A percentile compares a stretch with the other conserved stretches of the same genome.
Conservation (phyloP, 257 asterid species). For the Primulina eburnea region DNA sequence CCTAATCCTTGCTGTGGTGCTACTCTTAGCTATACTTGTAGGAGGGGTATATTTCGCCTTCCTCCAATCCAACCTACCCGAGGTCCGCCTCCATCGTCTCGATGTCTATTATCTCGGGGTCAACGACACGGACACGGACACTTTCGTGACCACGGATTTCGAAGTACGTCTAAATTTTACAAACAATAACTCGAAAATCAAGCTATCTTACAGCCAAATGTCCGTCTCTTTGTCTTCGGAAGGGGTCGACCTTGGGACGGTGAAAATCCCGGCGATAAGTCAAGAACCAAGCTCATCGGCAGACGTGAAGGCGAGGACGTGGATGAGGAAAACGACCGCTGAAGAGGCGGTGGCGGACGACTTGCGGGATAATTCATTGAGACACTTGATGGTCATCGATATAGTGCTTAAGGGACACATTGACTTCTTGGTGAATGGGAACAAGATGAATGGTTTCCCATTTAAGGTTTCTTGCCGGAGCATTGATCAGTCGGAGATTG, state of each 20-base stretch:
- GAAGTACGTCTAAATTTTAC: constrained; percentile 31
- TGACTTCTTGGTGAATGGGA: constrained; percentile 28
- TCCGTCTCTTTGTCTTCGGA: constrained; percentile 23
- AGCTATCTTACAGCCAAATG: constrained; percentile 31
- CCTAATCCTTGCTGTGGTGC: constrained; percentile 18
- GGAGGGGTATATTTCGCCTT: constrained; percentile 32
- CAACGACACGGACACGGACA: neutral
- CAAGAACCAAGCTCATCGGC: constrained; percentile 29
- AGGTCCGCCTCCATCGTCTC: constrained; percentile 35
- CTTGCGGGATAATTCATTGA: constrained; percentile 17
- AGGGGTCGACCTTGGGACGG: constrained; percentile 24
- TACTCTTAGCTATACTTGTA: constrained; percentile 26
- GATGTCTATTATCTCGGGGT: constrained; percentile 22
- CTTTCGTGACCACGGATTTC: constrained; percentile 22
- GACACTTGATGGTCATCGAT: constrained; percentile 28
- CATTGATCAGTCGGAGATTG: constrained; percentile 38
- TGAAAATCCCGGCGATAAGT: constrained; percentile 18
- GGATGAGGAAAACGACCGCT: constrained; percentile 12
- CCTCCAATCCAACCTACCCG: constrained; percentile 42
- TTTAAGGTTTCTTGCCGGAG: constrained; percentile 30
- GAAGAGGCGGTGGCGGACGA: constrained; percentile 36
- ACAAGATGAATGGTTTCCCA: constrained; percentile 24
- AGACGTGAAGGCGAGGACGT: constrained; percentile 19
- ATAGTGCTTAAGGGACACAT: constrained; percentile 34
- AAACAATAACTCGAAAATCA: constrained; percentile 26